Conservation (phyloP, 345 rosid species). For the Durio zibethinus region DNA sequence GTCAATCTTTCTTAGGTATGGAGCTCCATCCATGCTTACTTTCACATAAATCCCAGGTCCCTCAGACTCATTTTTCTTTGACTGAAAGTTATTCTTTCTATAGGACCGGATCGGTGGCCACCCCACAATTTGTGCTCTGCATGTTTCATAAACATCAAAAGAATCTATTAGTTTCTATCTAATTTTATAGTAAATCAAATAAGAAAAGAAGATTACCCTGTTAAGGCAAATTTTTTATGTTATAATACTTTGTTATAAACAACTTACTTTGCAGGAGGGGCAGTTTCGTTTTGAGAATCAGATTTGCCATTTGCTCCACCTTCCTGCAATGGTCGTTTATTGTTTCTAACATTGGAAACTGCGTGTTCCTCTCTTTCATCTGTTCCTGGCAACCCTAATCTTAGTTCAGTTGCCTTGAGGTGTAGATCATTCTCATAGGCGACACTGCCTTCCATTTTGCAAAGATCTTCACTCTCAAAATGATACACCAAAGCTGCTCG, state of each 20-base stretch:
- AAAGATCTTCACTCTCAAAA: neutral
- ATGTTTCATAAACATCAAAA: neutral
- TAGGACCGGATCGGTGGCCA: slow-evolving; percentile 78
- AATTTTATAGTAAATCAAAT: neutral
- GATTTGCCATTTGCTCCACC: slow-evolving; percentile 22
- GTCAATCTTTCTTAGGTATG: slow-evolving; percentile 74
- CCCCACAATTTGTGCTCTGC: slow-evolving; percentile 67
- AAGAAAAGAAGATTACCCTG: neutral
- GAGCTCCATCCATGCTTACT: slow-evolving; percentile 92
- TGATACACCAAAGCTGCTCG: neutral
- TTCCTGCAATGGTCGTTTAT: slow-evolving; percentile 45
- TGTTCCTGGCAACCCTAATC: slow-evolving; percentile 85
- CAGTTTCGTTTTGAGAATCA: slow-evolving; percentile 29
- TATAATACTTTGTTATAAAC: neutral
- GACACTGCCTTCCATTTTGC: slow-evolving; percentile 37
- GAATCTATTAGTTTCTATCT: neutral
- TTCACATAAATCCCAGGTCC: slow-evolving; percentile 58
- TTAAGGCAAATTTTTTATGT: neutral
- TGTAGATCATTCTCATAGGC: slow-evolving; percentile 55
- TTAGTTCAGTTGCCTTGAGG: slow-evolving; percentile 73
- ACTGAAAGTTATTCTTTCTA: slow-evolving; percentile 48
- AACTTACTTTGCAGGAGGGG: slow-evolving; percentile 67
- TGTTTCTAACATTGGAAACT: slow-evolving; percentile 43
- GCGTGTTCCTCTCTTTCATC: slow-evolving; percentile 33
- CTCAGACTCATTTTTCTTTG: slow-evolving; percentile 50